phyloP scores from a whole-genome alignment of 2,329 filamentous ascomycete species.

The Ophiocordyceps camponoti-saundersi region DNA sequence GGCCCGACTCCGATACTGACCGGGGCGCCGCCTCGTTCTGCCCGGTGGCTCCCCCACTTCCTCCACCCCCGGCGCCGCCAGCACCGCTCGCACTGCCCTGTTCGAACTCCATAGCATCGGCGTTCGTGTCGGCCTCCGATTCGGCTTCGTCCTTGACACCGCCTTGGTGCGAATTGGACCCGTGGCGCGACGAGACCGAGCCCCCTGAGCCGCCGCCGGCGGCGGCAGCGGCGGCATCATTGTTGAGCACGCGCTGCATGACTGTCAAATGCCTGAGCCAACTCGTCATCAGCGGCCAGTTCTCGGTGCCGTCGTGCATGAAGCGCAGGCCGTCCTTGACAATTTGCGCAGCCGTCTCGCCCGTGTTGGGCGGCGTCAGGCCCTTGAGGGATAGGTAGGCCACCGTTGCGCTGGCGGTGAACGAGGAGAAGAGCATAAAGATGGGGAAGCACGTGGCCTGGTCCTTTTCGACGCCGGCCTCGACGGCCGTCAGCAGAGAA shows the following conservation, averaged over 20 bases:
- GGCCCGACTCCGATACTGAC: conserved; percentile 21
- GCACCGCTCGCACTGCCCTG: conserved; percentile 7
- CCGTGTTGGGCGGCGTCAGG: conserved; percentile 35
- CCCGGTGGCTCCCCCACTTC: conserved; percentile 6
- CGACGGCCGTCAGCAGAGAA: conserved; percentile 35
- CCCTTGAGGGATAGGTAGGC: conserved; percentile 47
- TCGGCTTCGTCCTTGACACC: conserved; percentile 34
- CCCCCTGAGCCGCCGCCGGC: conserved; percentile 12
- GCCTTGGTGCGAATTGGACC: conserved; percentile 13
- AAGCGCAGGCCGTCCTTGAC: conserved; percentile 41
- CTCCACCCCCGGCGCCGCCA: conserved; percentile 1
- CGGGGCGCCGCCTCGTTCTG: conserved; percentile 16
- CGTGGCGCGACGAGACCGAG: conserved; percentile 14
- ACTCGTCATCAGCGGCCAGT: conserved; percentile 40
- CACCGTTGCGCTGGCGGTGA: conserved; percentile 42
- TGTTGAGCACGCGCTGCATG: conserved; percentile 43
- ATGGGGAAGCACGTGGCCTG: conserved; percentile 43
- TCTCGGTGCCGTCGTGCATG: conserved; percentile 40
- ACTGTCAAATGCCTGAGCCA: conserved; percentile 44
- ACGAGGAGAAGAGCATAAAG: conserved; percentile 46
- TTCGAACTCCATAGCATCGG: conserved; percentile 41
- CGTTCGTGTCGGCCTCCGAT: conserved; percentile 37
- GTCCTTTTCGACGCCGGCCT: conserved; percentile 39
- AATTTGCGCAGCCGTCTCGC: conserved; percentile 38
- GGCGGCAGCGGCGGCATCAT: conserved; percentile 23